Conservation (phyloP, 2,329 filamentous ascomycete genomes). For the Colletotrichum spaethianum region DNA sequence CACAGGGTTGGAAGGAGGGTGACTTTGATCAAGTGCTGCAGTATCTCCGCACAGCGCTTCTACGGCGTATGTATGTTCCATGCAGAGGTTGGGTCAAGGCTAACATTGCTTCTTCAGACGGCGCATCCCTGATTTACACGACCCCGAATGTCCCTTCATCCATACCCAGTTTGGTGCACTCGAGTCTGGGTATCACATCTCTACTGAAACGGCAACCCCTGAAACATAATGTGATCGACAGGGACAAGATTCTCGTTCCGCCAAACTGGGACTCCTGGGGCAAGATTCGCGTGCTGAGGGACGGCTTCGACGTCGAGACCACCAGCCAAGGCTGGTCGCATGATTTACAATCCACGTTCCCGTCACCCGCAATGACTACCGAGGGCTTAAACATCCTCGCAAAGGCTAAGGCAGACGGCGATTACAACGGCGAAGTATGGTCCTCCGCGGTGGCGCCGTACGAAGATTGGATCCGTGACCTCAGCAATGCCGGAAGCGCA, state of each 20-base stretch:
- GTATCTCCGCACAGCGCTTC: constrained; percentile 88
- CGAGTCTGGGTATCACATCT: constrained; percentile 88
- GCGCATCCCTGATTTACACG: constrained; percentile 88
- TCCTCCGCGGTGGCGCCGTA: constrained; percentile 79
- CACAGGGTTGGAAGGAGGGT: constrained; percentile 93
- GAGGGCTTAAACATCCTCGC: constrained; percentile 43
- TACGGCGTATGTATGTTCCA: constrained; percentile 77
- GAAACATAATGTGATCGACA: constrained; percentile 92
- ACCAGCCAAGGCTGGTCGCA: constrained; percentile 89
- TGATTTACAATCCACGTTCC: constrained; percentile 77
- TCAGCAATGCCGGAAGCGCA: constrained; percentile 70
- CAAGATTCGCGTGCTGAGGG: constrained; percentile 92
- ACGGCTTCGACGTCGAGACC: constrained; percentile 92
- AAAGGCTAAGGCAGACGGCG: constrained; percentile 44
- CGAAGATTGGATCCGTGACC: constrained; percentile 84
- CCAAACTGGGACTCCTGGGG: constrained; percentile 99
- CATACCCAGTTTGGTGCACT: constrained; percentile 85
- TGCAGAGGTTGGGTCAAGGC: constrained; percentile 32
- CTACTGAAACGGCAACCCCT: constrained; percentile 83
- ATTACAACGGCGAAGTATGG: constrained; percentile 49
- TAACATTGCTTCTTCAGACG: constrained; percentile 67
- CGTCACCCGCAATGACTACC: constrained; percentile 47
- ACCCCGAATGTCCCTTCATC: constrained; percentile 83
- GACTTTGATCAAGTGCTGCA: constrained; percentile 97
- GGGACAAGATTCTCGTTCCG: constrained; percentile 94